Base-by-base conservation (phyloP, 495 filamentous ascomycete genomes). In the Trichoderma virens region DNA sequence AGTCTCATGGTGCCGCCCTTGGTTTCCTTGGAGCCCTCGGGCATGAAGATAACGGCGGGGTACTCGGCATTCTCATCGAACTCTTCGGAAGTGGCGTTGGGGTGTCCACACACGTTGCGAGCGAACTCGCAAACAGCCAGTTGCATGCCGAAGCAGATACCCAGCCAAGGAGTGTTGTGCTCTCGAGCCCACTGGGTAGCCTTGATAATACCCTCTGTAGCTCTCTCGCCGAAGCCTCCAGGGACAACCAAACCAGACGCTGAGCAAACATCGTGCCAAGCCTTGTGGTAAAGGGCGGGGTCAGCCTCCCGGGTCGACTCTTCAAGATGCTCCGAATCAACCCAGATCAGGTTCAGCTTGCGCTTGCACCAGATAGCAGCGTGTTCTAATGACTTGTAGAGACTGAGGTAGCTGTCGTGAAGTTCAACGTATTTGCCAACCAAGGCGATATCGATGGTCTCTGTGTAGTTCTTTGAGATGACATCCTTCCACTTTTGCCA, bases 121-220 rank as follows among this genome's bases (percentile, higher is more conserved):
- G 90, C 90, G 65, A 83, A 90, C 70, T 98, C 93, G 66, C 97
- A 89, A 18, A 97, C 92, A 20, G 94, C 93, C 41, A 97, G 79
- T 73, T 98, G 94, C 86, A 98, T 90, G 41, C 94, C 94, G 18
- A 98, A 84, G 74, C 94, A 98, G 64, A 98, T 89, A 62, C 94
- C 93, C 8, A 98, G 82, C 77, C 88, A 97, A 27, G 93, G 93
- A 4, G 80, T 82, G 45, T 88, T 87, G 65, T 91, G 87, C 59
- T 88, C 86, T 39, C 94, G 88, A 9, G 93, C 92, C 88, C 89
- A 96, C 54, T 86, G 85, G 34, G 88, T 86, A 2, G 88, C 90
- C 62, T 83, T 76, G 66, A 97, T 88, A 93, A 97, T 98, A 60
- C 94, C 94, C 65, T 89, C 85, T 0, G 85, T 90, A 45, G 90